Evolutionary conservation across 345 rosid genomes (phyloP), one percentile per base, ranked within the genome.

Genomic region (Sisymbrium irio): DNA sequence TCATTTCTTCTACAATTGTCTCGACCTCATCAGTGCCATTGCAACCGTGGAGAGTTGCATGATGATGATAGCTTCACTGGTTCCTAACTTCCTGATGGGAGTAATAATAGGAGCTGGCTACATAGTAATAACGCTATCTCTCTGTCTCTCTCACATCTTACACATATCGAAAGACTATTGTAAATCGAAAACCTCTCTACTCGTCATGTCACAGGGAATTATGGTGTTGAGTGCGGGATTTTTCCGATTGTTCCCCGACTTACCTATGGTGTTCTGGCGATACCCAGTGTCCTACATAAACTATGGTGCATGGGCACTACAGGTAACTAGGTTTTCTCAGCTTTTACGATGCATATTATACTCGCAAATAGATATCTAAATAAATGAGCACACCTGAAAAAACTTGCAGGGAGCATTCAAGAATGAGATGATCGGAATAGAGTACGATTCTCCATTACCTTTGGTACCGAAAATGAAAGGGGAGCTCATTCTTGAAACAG

Each of bases 51-150:
- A 90, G 86, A 90, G 97, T 75, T 80, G 89, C 77, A 90, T 90
- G 97, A 90, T 88, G 94, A 86, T 90, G 79, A 64, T 88, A 45
- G 97, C 97, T 77, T 79, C 97, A 15, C 40, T 90, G 54, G 97
- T 90, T 71, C 92, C 97, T 11, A 86, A 85, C 80, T 90, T 83
- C 85, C 54, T 90, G 69, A 90, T 78, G 87, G 97, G 97, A 77
- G 85, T 90, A 8, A 27, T 90, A 5, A 49, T 83, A 3, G 96
- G 97, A 36, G 87, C 97, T n/a, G 97, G 97, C 77, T 68, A 86
- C 33, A 84, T 90, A 40, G 97, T 90, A 88, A 82, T 91, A 62
- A 72, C 5, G 14, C 37, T 45, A 51, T 42, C 33, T 27, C 15
- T 36, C 17, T 68, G 54, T 56, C 40, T 58, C 18, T 27, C 28